Evolutionary conservation across 495 filamentous ascomycete species (phyloP).

Genomic region (Apodospora peruviana): DNA sequence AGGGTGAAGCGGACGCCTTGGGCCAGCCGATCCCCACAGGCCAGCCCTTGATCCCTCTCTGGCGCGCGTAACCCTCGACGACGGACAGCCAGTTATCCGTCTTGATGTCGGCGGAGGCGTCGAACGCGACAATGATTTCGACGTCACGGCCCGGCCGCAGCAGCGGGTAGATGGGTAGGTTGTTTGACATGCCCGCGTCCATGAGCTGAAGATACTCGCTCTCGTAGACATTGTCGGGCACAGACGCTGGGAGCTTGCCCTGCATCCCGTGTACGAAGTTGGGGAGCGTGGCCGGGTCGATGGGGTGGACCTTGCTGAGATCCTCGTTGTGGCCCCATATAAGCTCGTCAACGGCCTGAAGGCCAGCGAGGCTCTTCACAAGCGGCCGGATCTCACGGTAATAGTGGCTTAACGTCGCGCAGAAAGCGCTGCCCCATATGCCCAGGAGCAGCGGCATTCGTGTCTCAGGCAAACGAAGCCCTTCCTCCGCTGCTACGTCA

Average conservation of each 20-base stretch:
- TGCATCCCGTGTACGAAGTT: conserved; percentile 83
- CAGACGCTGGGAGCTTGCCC: conserved; percentile 62
- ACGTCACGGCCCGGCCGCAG: conserved; percentile 81
- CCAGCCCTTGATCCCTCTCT: conserved; percentile 88
- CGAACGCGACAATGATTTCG: conserved; percentile 69
- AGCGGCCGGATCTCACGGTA: conserved; percentile 87
- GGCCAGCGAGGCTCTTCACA: conserved; percentile 64
- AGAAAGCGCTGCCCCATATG: conserved; percentile 93
- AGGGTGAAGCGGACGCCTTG: conserved; percentile 42
- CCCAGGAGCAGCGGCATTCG: conserved; percentile 79
- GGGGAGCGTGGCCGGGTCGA: conserved; percentile 81
- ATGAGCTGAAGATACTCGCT: conserved; percentile 75
- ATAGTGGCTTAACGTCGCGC: conserved; percentile 90
- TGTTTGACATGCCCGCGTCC: conserved; percentile 98
- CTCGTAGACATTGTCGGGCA: conserved; percentile 66
- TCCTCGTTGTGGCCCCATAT: conserved; percentile 78
- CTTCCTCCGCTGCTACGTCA: conserved; percentile 50
- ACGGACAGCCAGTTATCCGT: conserved; percentile 78
- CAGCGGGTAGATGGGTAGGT: conserved; percentile 90
- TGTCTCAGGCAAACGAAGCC: conserved; percentile 68
- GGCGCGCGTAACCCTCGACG: conserved; percentile 83
- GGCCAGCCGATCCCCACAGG: conserved; percentile 91
- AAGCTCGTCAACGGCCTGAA: conserved; percentile 75
- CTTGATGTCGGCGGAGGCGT: conserved; percentile 35
- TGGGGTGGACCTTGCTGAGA: conserved; percentile 82